Conservation (phyloP, 1,284 basidiomycete species). For the Omphalotus olearius region DNA sequence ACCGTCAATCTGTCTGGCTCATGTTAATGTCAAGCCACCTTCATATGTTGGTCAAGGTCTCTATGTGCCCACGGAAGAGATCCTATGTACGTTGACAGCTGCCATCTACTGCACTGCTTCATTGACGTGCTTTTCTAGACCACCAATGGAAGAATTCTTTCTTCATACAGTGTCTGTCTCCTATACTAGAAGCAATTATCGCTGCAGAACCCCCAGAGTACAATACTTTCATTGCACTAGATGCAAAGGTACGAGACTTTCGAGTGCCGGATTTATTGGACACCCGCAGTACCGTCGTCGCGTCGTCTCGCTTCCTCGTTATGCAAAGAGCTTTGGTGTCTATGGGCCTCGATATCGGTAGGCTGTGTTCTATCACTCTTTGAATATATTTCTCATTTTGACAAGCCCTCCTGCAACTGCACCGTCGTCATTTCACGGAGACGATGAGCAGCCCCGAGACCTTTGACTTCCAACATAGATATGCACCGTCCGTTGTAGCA, state of each 20-base stretch:
- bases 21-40: constrained; percentile 66
- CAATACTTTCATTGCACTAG: constrained; percentile 50
- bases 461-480: constrained; percentile 61
- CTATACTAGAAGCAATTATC: constrained; percentile 64
- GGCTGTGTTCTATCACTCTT: constrained; percentile 21
- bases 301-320: constrained; percentile 44
- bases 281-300: constrained; percentile 33
- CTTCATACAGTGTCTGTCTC: constrained; percentile 58
- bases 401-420: constrained; percentile 65
- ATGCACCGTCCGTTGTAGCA: constrained; percentile 68
- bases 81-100: constrained; percentile 50
- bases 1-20: constrained; percentile 61
- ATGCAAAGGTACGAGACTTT: constrained; percentile 58
- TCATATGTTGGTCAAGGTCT: constrained; percentile 51
- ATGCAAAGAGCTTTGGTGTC: constrained; percentile 69
- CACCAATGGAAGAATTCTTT: constrained; percentile 74
- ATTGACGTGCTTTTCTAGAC: constrained; percentile 36
- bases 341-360: constrained; percentile 66
- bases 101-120: constrained; percentile 3
- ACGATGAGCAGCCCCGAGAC: constrained; percentile 56
- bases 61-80: constrained; percentile 55
- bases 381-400: background rate
- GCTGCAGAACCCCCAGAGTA: constrained; percentile 57
- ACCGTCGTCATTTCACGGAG: constrained; percentile 70
- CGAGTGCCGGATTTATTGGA: constrained; percentile 50